These are phyloP conservation scores for Phyllosticta citrichinensis DNA, from an alignment of 2,329 filamentous ascomycete genomes.

Conservation along the genomic window DNA sequence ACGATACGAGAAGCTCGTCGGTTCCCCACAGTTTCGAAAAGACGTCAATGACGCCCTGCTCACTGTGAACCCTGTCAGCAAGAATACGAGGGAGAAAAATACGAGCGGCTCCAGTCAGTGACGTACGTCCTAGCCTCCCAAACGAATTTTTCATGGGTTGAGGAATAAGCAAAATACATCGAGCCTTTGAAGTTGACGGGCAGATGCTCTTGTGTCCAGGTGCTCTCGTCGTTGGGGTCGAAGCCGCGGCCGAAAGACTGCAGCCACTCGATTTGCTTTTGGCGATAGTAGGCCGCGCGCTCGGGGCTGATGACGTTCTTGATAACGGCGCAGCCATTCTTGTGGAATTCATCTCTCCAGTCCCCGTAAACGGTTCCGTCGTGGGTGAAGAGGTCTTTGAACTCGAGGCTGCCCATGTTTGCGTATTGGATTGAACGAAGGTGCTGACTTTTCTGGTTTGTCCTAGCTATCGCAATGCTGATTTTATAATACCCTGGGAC, in stretches of 20 bases:
- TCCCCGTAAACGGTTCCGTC: conserved; percentile 15
- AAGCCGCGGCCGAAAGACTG: conserved; percentile 21
- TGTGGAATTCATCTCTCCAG: conserved; percentile 23
- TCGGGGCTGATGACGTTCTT: conserved; percentile 19
- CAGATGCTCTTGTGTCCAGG: conserved; percentile 36
- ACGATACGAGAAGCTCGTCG: conserved; percentile 21
- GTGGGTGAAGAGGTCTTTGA: conserved; percentile 8
- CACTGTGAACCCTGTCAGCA: conserved; percentile 11
- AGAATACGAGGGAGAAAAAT: background rate
- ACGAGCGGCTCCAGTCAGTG: background rate
- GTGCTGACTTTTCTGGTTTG: background rate
- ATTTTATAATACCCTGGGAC: background rate
- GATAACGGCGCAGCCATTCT: conserved; percentile 21
- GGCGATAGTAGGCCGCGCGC: conserved; percentile 18
- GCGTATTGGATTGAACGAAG: background rate
- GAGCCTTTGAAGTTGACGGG: conserved; percentile 28
- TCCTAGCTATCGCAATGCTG: background rate
- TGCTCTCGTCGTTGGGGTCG: conserved; percentile 23
- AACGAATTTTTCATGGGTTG: conserved; percentile 33
- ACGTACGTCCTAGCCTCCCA: conserved; percentile 31
- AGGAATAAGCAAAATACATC: conserved; percentile 33
- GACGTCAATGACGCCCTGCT: conserved; percentile 31
- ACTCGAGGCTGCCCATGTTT: conserved; percentile 2
- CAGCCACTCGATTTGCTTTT: conserved; percentile 24
- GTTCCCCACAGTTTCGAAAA: conserved; percentile 35